Percentiles rank a stretch among this genome's conserved stretches.
Evolutionary conservation across 495 filamentous ascomycete species (phyloP).

Genomic region (Hypoxylon fragiforme): DNA sequence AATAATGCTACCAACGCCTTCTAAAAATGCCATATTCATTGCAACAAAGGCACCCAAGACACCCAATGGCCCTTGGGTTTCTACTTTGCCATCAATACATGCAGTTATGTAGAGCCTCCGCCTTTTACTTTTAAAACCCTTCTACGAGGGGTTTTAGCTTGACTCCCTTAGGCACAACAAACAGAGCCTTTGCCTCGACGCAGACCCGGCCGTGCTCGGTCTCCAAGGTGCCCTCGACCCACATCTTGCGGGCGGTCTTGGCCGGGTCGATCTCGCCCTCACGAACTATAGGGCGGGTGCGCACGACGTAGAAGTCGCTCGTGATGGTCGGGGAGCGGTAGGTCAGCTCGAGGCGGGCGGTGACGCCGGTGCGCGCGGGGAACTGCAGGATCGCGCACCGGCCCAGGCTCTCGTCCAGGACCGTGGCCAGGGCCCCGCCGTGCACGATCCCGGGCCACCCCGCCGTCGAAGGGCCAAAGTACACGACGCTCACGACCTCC

Average conservation of each 20-base stretch:
- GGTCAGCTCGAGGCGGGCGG: constrained; percentile 65
- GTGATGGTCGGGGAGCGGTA: constrained; percentile 63
- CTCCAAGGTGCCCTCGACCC: constrained; percentile 59
- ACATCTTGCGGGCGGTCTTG: constrained; percentile 66
- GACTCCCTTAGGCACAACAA: constrained; percentile 62
- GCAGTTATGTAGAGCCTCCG: too few species aligned
- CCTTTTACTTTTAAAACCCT: constrained; percentile 38
- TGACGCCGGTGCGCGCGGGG: constrained; percentile 55
- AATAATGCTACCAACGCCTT: constrained; percentile 1
- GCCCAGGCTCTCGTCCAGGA: constrained; percentile 69
- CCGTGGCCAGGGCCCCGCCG: constrained; percentile 71
- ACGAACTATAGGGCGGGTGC: constrained; percentile 46
- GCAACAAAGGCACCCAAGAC: too few species aligned
- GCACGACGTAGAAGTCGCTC: constrained; percentile 65
- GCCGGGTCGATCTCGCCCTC: constrained; percentile 40
- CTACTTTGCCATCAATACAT: too few species aligned
- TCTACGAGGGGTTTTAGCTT: constrained; percentile 50
- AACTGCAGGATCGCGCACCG: constrained; percentile 53
- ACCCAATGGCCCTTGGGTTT: too few species aligned
- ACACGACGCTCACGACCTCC: constrained; percentile 57
- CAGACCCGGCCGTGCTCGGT: constrained; percentile 55
- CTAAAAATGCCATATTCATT: too few species aligned
- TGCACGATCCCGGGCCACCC: constrained; percentile 81
- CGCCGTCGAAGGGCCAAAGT: constrained; percentile 61
- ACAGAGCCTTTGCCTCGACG: constrained; percentile 62